Percentiles rank a stretch among this genome's conserved stretches.
Conservation (phyloP, 148 eudicot genomes). For the Chenopodium quinoa region DNA sequence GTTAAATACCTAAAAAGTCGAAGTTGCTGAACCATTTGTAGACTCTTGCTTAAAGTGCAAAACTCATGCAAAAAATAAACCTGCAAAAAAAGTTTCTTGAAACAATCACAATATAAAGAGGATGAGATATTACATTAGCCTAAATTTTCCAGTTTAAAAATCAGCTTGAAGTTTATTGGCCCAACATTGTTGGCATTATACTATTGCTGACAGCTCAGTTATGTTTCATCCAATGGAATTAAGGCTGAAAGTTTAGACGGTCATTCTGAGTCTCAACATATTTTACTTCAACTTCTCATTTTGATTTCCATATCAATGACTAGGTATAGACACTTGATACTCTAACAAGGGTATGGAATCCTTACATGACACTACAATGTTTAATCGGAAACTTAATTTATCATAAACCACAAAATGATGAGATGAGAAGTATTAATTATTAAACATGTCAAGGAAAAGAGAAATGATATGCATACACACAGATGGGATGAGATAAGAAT, state of each 20-base stretch:
- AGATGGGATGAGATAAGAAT: not conserved
- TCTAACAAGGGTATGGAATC: not conserved
- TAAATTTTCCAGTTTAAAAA: not conserved
- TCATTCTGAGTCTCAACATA: not conserved
- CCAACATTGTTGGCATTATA: not conserved
- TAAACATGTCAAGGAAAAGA: not conserved
- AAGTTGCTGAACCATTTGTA: constrained; percentile 90
- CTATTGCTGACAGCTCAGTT: not conserved
- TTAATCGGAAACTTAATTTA: not conserved
- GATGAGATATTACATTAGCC: not conserved
- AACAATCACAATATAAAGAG: not conserved
- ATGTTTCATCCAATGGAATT: not conserved
- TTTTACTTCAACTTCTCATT: too few relatives aligned
- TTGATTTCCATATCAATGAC: not conserved
- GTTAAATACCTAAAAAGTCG: constrained; percentile 72
- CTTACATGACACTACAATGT: not conserved
- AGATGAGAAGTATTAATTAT: not conserved
- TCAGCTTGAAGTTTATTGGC: not conserved
- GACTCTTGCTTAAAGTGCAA: constrained; percentile 86
- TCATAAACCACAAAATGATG: not conserved
- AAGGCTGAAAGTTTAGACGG: not conserved
- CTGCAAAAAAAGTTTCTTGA: constrained; percentile 26
- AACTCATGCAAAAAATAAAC: constrained; percentile 88
- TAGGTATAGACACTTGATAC: not conserved
- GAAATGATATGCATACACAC: too few relatives aligned